Base-by-base conservation (phyloP, 2,329 filamentous ascomycete species). In the Alternaria consortialis region DNA sequence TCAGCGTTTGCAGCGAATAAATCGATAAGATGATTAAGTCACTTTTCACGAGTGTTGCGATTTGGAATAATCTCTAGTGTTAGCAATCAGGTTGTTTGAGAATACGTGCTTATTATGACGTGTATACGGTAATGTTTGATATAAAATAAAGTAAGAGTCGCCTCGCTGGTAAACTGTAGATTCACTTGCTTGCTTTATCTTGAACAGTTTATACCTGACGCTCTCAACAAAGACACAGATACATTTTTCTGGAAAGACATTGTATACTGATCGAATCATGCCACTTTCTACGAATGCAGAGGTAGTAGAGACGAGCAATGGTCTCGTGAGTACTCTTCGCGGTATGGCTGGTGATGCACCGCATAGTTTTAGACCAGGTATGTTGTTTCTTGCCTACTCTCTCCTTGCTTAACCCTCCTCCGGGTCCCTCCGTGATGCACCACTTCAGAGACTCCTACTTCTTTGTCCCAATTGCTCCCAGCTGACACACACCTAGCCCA, bases 401-500 rank as follows among this genome's bases (percentile, higher is more conserved):
- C 36, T 34, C 52, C 37, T 54, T 59, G 15, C 46, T 44, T 46
- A 34, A 34, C 47, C 5, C 47, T 34, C 34, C 8, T 17, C 27
- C 5, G 32, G 3, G 13, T 17, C 46, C 1, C 32, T 7, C 12
- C 20, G 7, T 0, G 9, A 54, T 32, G n/a, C 37, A 50, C 37
- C 17, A 34, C 31, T 17, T 15, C 17, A 31, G 6, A 13, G 15
- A 7, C 9, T 7, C 7, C 37, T 7, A 5, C 20, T 48, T 17
- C 9, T 37, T 29, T 42, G 6, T 54, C 27, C 25, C 44, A 17
- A 11, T 7, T 27, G 43, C 2, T 8, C 25, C 7, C 23, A 60
- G 34, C 52, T 29, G 6, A 11, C 60, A 63, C 52, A 50, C 6
- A 36, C 42, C 59, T 20, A 85, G 85, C 84, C 9, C 86, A 88